phyloP scores from a whole-genome alignment of 768 basidiomycete genomes.

The Pulveroboletus frians region DNA sequence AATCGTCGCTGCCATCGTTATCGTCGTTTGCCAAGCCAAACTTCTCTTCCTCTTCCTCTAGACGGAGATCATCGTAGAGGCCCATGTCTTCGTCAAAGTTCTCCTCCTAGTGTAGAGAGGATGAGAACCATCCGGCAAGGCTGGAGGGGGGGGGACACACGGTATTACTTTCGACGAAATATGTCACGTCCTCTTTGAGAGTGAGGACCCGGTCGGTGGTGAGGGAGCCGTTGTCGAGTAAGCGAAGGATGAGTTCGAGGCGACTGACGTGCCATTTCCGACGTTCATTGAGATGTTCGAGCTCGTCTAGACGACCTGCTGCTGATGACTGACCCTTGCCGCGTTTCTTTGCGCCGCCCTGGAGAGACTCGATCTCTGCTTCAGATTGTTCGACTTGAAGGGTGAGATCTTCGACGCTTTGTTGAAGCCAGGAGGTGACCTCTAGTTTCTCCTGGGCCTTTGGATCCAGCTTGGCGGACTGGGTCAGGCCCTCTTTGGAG shows the following conservation, averaged over 20 bases:
- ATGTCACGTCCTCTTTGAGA: constrained; percentile 91
- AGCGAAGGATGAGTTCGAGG: constrained; percentile 86
- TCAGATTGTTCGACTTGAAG: constrained; percentile 93
- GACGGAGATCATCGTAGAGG: constrained; percentile 95
- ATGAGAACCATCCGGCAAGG: constrained; percentile 16
- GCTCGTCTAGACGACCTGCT: constrained; percentile 70
- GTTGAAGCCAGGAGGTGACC: constrained; percentile 79
- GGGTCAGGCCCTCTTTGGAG: constrained; percentile 95
- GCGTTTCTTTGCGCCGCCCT: constrained; percentile 79
- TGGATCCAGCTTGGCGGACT: constrained; percentile 91
- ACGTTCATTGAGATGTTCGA: constrained; percentile 88
- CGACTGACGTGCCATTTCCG: constrained; percentile 93
- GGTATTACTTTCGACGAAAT: constrained; percentile 94
- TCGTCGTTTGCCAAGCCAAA: constrained; percentile 72
- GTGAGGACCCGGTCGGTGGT: constrained; percentile 71
- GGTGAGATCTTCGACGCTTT: constrained; percentile 84
- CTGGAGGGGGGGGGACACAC: constrained; percentile 46
- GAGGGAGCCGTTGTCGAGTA: constrained; percentile 91
- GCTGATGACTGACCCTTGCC: constrained; percentile 62
- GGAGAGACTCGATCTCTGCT: constrained; percentile 87
- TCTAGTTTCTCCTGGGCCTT: constrained; percentile 96
- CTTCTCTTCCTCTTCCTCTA: constrained; percentile 95
- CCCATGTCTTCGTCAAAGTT: constrained; percentile 97
- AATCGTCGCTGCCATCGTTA: constrained; percentile 69
- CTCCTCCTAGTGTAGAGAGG: constrained; percentile 63